phyloP scores from a whole-genome alignment of 495 filamentous ascomycete genomes.

The Neurospora hispaniola region DNA sequence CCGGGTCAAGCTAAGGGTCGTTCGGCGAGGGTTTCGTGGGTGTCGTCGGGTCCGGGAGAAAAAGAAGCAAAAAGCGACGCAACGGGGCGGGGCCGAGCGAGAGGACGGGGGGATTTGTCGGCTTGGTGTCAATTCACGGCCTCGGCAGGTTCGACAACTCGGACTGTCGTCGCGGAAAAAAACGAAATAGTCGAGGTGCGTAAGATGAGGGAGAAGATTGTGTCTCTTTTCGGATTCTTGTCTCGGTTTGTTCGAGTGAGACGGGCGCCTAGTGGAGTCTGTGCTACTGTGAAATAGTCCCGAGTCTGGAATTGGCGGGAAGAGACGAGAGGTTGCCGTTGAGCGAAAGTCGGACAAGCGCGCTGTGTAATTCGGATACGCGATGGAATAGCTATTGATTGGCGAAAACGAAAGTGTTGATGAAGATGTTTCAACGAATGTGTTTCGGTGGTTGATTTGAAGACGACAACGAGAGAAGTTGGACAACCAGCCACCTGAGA shows the following conservation, averaged over 20 bases:
- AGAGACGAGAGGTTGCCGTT: neutral
- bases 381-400: neutral
- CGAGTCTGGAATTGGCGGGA: neutral
- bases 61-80: neutral
- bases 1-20: neutral
- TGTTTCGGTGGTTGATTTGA: neutral
- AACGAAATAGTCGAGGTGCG: neutral
- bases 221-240: neutral
- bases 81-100: neutral
- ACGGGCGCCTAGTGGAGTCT: neutral
- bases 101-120: neutral
- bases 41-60: neutral
- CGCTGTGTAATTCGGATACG: neutral
- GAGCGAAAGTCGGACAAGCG: constrained; percentile 1
- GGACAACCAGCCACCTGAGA: neutral
- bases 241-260: neutral
- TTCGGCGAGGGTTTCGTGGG: neutral
- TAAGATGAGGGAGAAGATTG: neutral
- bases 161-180: neutral
- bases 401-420: neutral
- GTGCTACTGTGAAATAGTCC: neutral
- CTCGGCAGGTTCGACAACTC: neutral
- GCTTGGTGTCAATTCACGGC: neutral
- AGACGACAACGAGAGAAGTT: neutral
- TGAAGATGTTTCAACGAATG: constrained; percentile 3